Evolutionary conservation across 129 eudicot genomes (phyloP), one percentile per base, ranked within the genome.

Genomic region (Glebionis coronaria): DNA sequence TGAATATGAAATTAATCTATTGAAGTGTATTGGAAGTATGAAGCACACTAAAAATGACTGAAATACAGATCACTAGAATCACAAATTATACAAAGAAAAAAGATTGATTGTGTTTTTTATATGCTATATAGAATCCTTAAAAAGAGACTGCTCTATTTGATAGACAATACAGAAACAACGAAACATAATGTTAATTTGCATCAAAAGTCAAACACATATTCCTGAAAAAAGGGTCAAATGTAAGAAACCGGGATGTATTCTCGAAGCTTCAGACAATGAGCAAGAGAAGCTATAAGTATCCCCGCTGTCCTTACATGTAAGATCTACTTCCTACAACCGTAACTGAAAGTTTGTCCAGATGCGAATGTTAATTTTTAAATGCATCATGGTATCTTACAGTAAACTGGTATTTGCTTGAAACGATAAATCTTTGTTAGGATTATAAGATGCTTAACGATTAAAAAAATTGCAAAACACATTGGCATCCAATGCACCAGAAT

Each of bases 141-240:
- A 56, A 27, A 14, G 71, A 69, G 55, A 6, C 55, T 21, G 50
- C 11, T 54, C 38, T 68, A 68, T 38, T 68, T 68, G 63, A 68
- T 18, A 31, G 40, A 19, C 40, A 68, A 38, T 25, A 25, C 14
- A 23, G 14, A 14, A 49, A 49, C 58, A 21, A 65, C n/a, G 27
- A 47, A 65, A n/a, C 50, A 47, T 49, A 8, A 27, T 49, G 46
- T 50, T 11, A 45, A 66, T 21, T 47, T 25, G 59, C 20, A 1
- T 27, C 56, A 23, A 49, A 15, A 50, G 47, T 58, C 28, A 50
- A 66, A 66, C 29, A 27, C 5, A 66, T 14, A 29, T 31, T 50
- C 46, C 21, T 66, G 56, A 28, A 50, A 28, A 50, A 66, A 66
- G 12, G 12, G 51, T 18, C 35, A 66, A n/a, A n/a, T 31, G 42